Conservation (phyloP, 2,329 filamentous ascomycete species). For the Orbilia brochopaga region DNA sequence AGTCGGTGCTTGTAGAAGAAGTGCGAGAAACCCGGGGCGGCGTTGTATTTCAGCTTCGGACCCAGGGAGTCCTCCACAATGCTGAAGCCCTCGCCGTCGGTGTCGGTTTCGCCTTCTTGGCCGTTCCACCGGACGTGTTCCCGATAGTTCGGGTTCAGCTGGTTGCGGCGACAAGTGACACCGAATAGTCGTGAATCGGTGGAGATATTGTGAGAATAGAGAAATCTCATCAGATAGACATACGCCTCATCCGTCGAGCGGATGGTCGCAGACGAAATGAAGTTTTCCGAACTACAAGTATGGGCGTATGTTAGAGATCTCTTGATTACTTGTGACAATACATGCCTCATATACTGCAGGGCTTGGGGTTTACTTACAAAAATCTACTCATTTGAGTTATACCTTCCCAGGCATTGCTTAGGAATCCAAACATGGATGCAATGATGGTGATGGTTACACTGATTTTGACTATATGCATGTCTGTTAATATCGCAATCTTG, state of each 20-base stretch:
- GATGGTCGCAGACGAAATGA: conserved; percentile 55
- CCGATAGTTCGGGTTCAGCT: conserved; percentile 42
- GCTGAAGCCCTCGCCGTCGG: conserved; percentile 12
- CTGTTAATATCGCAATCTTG: not conserved
- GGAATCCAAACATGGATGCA: conserved; percentile 43
- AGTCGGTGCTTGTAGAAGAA: conserved; percentile 51
- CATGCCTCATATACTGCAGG: no score
- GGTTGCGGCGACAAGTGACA: conserved; percentile 53
- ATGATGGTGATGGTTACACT: conserved; percentile 44
- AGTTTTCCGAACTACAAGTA: conserved; percentile 52
- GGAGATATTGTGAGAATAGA: conserved; percentile 53
- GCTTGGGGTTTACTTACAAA: conserved; percentile 25
- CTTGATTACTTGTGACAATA: no score
- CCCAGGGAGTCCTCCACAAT: conserved; percentile 38
- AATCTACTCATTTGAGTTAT: conserved; percentile 39
- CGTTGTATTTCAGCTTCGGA: conserved; percentile 52
- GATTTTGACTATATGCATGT: conserved; percentile 31
- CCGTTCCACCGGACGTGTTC: conserved; percentile 37
- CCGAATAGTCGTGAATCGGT: conserved; percentile 55
- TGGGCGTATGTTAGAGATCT: no score
- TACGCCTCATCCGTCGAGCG: conserved; percentile 55
- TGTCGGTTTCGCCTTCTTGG: conserved; percentile 15
- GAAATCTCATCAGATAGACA: conserved; percentile 55
- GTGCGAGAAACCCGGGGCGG: conserved; percentile 47
- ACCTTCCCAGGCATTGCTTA: conserved; percentile 49